Conservation (phyloP, 441 rosid genomes). For the Gossypium schwendimanii region DNA sequence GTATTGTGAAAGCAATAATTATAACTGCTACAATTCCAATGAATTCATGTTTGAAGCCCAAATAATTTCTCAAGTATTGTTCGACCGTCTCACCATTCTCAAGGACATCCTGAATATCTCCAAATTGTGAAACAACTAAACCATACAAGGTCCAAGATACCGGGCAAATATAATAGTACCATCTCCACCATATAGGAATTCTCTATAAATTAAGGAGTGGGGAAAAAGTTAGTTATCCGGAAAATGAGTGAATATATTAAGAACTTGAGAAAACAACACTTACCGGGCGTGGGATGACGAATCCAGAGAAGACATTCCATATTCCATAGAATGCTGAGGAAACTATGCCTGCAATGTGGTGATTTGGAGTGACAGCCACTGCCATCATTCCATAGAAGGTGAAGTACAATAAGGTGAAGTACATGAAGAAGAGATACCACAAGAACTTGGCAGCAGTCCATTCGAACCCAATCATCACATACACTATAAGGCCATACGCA, state of each 20-base stretch:
- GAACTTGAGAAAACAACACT: background rate
- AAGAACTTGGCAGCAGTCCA: conserved; percentile 41
- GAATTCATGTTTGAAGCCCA: conserved; percentile 53
- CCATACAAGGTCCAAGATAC: conserved; percentile 80
- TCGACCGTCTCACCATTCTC: conserved; percentile 31
- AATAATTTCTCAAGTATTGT: conserved; percentile 43
- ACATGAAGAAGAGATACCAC: conserved; percentile 37
- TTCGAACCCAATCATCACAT: conserved; percentile 46
- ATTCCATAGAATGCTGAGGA: conserved; percentile 31
- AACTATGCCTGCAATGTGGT: conserved; percentile 36
- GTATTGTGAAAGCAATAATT: conserved; percentile 35
- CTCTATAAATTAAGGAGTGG: conserved; percentile 31
- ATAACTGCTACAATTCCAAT: conserved; percentile 43
- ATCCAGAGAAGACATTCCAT: conserved; percentile 60
- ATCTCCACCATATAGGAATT: conserved; percentile 81
- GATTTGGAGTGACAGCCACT: conserved; percentile 53
- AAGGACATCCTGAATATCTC: conserved; percentile 39
- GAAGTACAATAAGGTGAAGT: conserved; percentile 41
- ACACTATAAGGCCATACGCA: conserved; percentile 30
- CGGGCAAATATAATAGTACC: conserved; percentile 75
- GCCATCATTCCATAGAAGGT: conserved; percentile 59
- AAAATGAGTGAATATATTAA: background rate
- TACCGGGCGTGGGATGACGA: conserved; percentile 36
- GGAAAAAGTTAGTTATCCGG: background rate
- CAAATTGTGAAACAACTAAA: conserved; percentile 62